Percentiles rank a stretch among this genome's conserved stretches.
phyloP scores from a whole-genome alignment of 371 early-diverging fungal species.

The Cladochytrium tenue region DNA sequence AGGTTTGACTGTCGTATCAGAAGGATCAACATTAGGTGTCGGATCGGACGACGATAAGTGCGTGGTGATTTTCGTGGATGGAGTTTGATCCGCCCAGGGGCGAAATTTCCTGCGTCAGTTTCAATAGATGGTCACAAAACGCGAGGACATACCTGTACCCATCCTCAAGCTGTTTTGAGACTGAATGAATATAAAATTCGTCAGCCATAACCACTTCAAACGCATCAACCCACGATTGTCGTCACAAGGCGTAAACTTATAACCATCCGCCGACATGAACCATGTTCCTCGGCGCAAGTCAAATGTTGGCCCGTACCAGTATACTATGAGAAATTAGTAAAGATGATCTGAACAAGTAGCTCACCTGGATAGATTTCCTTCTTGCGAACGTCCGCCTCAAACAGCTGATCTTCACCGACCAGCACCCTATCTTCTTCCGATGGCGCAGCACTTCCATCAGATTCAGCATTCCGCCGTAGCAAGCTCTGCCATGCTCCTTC shows the following conservation, averaged over 20 bases:
- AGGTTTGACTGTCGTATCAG: conserved; percentile 8
- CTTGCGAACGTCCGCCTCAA: conserved; percentile 73
- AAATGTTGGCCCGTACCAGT: conserved; percentile 80
- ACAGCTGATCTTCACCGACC: conserved; percentile 70
- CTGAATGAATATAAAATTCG: background rate
- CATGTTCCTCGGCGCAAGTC: conserved; percentile 81
- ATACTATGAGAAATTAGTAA: conserved; percentile 47
- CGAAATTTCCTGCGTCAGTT: background rate
- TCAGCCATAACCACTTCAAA: background rate
- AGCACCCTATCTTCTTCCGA: conserved; percentile 17
- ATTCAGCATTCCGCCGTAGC: background rate
- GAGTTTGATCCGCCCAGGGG: background rate
- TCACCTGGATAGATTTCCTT: conserved; percentile 67
- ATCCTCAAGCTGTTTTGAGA: conserved; percentile 76
- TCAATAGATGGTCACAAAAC: no score
- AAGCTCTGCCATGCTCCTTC: conserved; percentile 33
- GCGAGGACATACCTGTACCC: conserved; percentile 70
- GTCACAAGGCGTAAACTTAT: conserved; percentile 75
- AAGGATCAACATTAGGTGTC: background rate
- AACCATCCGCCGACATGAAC: conserved; percentile 71
- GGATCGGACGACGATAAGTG: conserved; percentile 16
- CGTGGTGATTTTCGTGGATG: conserved; percentile 5
- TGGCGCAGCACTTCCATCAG: background rate
- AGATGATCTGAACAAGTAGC: background rate
- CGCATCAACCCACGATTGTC: conserved; percentile 48